Evolutionary conservation across 495 filamentous ascomycete genomes (phyloP).

Genomic region (Trichoderma virens): DNA sequence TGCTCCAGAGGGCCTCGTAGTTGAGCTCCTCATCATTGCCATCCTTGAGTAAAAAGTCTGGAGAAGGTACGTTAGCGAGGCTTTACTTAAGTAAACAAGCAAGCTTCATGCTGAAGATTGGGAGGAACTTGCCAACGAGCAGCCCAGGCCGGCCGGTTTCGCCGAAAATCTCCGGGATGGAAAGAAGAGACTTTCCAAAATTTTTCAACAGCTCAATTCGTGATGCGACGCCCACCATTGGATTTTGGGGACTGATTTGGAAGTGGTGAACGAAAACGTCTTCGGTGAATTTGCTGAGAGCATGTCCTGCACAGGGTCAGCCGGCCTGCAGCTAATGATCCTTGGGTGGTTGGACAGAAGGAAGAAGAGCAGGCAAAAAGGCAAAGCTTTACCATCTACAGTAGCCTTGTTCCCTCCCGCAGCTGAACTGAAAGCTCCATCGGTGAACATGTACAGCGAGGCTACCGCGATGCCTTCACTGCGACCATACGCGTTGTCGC

Average conservation of each 20-base stretch:
- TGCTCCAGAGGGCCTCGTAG: constrained; percentile 37
- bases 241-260: constrained; percentile 43
- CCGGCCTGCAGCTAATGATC: not conserved
- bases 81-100: not conserved
- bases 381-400: constrained; percentile 11
- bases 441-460: constrained; percentile 51
- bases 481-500: constrained; percentile 38
- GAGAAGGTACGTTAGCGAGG: not conserved
- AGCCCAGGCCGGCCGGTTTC: constrained; percentile 42
- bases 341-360: not conserved
- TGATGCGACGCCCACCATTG: constrained; percentile 43
- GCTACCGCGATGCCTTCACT: constrained; percentile 55
- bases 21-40: constrained; percentile 19
- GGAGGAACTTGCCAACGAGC: constrained; percentile 42
- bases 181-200: constrained; percentile 40
- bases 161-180: constrained; percentile 41
- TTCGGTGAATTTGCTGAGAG: not conserved
- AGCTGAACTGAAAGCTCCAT: constrained; percentile 35
- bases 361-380: no score
- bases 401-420: constrained; percentile 12
- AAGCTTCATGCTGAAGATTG: no score
- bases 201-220: constrained; percentile 40
- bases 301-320: constrained; percentile 14
- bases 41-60: constrained; percentile 42
- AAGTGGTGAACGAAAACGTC: constrained; percentile 17